Evolutionary conservation across 2,329 filamentous ascomycete species (phyloP), one percentile per base, ranked within the genome.

Genomic region (Colletotrichum cordylinicola): DNA sequence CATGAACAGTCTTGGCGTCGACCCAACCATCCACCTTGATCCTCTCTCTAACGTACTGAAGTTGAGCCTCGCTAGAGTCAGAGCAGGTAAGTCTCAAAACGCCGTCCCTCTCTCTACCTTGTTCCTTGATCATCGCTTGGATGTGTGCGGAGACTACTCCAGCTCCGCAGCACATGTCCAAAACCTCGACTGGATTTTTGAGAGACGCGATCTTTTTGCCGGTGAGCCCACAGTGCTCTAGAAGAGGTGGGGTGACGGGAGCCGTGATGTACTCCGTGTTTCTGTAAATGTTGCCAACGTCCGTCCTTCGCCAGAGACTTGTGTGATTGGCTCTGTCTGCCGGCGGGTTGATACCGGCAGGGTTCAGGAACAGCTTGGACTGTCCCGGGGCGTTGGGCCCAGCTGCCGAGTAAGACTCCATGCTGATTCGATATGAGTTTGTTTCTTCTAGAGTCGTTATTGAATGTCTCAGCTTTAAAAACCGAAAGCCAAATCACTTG

Each of bases 81-180:
- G 70, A 48, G 27, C 70, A 72, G 2, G 62, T 72, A 2, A 72
- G 9, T 6, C 31, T 48, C 4, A 72, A 16, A 1, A 67, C 4
- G 1, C 62, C 62, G 3, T 72, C 39, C 1, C 16, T 31, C 12
- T 48, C 62, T 5, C n/a, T 13, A 4, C 70, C 62, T n/a, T 21
- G 15, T 18, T 29, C 37, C 35, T 39, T 58, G 13, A 72, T 29
- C 52, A 33, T 60, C 4, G 33, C 62, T 1, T 72, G 70, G 6
- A 72, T 60, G 48, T 60, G 35, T 1, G 70, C 61, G 2, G 70
- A 33, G 1, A 72, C 70, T 12, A 72, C 70, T 4, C 70, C 70
- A 8, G 70, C 62, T 15, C 70, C 70, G 35, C 70, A 72, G 9
- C 70, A 72, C 70, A 72, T 67, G 29, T 72, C 70, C 12, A 72